phyloP scores from a whole-genome alignment of 176 grass and related monocot genomes.

The Eleusine coracana region DNA sequence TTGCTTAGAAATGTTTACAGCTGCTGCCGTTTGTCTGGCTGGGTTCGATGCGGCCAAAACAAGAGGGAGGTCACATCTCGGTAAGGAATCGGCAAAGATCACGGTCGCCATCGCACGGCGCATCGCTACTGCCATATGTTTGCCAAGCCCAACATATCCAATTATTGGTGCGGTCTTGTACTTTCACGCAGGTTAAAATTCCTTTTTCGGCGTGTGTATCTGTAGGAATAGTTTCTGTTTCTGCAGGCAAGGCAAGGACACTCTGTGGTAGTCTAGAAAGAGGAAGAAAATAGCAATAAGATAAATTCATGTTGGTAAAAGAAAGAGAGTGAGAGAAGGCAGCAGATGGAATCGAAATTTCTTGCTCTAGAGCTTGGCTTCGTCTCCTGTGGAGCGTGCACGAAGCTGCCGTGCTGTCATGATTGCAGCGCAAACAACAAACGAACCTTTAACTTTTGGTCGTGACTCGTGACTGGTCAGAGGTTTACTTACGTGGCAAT shows the following conservation, averaged over 20 bases:
- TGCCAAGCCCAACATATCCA: background rate
- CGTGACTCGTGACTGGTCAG: conserved; percentile 11
- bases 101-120: background rate
- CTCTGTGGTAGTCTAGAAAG: background rate
- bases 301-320: background rate
- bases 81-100: background rate
- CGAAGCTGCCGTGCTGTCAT: background rate
- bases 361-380: background rate
- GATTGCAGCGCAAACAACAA: background rate
- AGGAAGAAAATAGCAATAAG: background rate
- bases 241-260: background rate
- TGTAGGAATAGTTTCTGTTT: background rate
- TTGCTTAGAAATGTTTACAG: background rate
- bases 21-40: background rate
- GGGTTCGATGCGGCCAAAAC: background rate
- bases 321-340: background rate
- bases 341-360: background rate
- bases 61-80: background rate
- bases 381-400: conserved; percentile 9
- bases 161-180: background rate
- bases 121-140: background rate
- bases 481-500: background rate
- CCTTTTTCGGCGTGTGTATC: background rate
- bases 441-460: background rate
- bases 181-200: background rate